Conservation (phyloP, 352 stramenopile genomes). For the Phytophthora sansomeana region DNA sequence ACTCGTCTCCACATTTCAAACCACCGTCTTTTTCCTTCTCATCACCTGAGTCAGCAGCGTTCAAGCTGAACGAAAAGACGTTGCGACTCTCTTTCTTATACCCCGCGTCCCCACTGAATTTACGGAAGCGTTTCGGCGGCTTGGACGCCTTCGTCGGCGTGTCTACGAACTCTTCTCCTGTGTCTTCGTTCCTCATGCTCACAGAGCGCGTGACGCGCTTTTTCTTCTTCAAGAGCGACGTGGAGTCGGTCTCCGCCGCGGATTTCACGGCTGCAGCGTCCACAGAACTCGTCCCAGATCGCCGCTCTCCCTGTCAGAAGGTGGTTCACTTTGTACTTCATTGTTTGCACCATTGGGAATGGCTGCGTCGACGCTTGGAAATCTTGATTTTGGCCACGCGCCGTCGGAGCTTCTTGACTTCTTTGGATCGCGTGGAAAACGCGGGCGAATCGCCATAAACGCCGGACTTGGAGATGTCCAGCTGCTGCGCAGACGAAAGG, state of each 20-base stretch:
- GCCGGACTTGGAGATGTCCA: constrained; percentile 7
- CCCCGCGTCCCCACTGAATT: constrained; percentile 22
- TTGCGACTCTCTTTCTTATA: constrained; percentile 21
- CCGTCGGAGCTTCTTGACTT: constrained; percentile 39
- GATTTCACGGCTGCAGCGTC: neutral
- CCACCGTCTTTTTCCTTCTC: neutral
- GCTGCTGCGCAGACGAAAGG: constrained; percentile 12
- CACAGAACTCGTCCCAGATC: constrained; percentile 6
- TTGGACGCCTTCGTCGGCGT: constrained; percentile 48
- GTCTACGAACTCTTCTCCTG: constrained; percentile 46
- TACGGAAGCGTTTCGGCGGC: constrained; percentile 53
- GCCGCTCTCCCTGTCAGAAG: constrained; percentile 6
- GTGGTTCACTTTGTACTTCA: neutral
- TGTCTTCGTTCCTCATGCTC: constrained; percentile 36
- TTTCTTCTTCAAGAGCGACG: constrained; percentile 34
- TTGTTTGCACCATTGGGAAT: constrained; percentile 1
- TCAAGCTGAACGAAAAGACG: constrained; percentile 16
- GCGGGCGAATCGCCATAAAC: constrained; percentile 17
- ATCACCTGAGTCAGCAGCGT: constrained; percentile 3
- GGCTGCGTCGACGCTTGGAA: neutral
- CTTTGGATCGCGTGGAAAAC: constrained; percentile 27
- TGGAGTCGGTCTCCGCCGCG: neutral
- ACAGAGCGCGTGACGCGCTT: constrained; percentile 52
- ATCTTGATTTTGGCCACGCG: constrained; percentile 33
- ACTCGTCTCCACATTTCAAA: neutral